These are phyloP conservation scores for Fusarium vanettenii DNA, from an alignment of 2,329 filamentous ascomycete genomes.

Conservation along the genomic window DNA sequence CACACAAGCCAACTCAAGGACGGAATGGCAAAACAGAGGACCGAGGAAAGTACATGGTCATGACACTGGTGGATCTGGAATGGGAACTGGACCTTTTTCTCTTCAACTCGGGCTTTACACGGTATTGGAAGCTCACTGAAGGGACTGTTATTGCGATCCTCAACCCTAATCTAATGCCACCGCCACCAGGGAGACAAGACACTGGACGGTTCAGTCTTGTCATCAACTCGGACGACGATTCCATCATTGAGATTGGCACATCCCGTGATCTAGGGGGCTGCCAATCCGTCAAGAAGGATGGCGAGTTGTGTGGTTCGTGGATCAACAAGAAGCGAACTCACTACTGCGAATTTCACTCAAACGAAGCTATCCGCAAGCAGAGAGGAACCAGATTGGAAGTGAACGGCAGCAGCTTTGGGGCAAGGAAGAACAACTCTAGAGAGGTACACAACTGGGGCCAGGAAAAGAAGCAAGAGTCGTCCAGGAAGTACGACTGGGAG, in stretches of 20 bases:
- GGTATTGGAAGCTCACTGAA: constrained; percentile 92
- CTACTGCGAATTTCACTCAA: constrained; percentile 93
- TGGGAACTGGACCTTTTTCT: constrained; percentile 93
- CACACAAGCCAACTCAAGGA: constrained; percentile 61
- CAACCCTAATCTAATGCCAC: constrained; percentile 92
- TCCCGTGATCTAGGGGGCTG: constrained; percentile 91
- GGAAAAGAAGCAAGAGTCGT: constrained; percentile 26
- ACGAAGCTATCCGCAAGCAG: constrained; percentile 79
- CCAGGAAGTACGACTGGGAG: constrained; percentile 64
- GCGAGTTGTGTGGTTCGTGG: constrained; percentile 83
- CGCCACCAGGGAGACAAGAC: constrained; percentile 77
- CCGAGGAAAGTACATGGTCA: constrained; percentile 89
- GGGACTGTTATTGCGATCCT: constrained; percentile 94
- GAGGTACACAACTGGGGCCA: constrained; percentile 27
- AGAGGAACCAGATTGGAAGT: constrained; percentile 79
- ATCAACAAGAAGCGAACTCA: constrained; percentile 89
- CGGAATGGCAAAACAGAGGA: constrained; percentile 64
- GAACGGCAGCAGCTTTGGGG: constrained; percentile 71
- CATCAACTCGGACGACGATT: constrained; percentile 87
- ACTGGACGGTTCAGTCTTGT: constrained; percentile 88
- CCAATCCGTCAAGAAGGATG: constrained; percentile 86
- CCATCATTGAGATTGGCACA: constrained; percentile 87
- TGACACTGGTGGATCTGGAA: constrained; percentile 87
- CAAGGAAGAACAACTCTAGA: constrained; percentile 46
- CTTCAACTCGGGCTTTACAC: constrained; percentile 89